Conservation (phyloP, 768 basidiomycete species). For the Mycena leptocephala region DNA sequence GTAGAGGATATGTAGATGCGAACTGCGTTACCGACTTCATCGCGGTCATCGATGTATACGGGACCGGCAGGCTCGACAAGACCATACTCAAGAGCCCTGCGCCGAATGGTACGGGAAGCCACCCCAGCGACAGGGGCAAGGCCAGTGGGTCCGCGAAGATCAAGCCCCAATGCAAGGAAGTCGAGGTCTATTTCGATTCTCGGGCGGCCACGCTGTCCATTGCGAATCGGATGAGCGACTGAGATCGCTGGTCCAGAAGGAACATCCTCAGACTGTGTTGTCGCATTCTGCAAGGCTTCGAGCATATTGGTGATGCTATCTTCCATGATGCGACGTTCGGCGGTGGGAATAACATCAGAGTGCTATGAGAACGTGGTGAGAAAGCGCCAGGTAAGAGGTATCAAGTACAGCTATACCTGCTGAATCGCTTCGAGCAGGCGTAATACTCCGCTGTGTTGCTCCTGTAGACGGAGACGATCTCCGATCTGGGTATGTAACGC, state of each 20-base stretch:
- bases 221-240: conserved; percentile 1
- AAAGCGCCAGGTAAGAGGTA: neutral
- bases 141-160: conserved; percentile 40
- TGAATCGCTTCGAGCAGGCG: conserved; percentile 13
- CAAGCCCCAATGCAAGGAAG: conserved; percentile 39
- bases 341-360: conserved; percentile 12
- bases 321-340: conserved; percentile 31
- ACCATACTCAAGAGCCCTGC: conserved; percentile 44
- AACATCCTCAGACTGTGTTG: conserved; percentile 15
- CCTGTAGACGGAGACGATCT: conserved; percentile 20
- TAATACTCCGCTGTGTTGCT: conserved; percentile 19
- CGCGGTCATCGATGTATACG: conserved; percentile 28
- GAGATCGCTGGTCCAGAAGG: conserved; percentile 13
- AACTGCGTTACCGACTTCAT: conserved; percentile 17
- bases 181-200: conserved; percentile 41
- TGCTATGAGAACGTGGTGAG: neutral
- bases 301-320: conserved; percentile 28
- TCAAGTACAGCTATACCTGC: neutral
- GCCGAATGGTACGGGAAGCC: conserved; percentile 40
- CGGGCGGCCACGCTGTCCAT: conserved; percentile 42
- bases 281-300: conserved; percentile 20
- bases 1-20: conserved; percentile 32
- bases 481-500: conserved; percentile 31
- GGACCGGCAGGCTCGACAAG: conserved; percentile 40
- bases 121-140: conserved; percentile 39